Percentiles rank a stretch among this genome's conserved stretches.
These are phyloP conservation scores for Aureobasidium namibiae DNA, from an alignment of 2,329 filamentous ascomycete species.

Conservation along the genomic window DNA sequence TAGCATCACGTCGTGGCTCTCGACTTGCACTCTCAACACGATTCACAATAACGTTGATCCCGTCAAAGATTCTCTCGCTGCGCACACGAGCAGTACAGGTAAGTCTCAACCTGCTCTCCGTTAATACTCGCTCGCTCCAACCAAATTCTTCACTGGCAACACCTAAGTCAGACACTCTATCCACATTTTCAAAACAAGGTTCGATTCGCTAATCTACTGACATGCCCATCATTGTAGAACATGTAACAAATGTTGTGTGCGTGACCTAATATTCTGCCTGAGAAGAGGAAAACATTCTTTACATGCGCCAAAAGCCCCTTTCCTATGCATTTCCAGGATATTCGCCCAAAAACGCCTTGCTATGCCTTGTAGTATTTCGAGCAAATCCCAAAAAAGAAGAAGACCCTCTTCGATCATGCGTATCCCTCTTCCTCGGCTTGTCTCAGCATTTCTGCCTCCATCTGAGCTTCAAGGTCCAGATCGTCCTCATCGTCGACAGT, in stretches of 20 bases:
- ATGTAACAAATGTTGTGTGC: background rate
- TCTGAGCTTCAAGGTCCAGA: slow-evolving; percentile 53
- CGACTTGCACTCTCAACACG: too few relatives aligned
- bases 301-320: background rate
- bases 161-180: too few relatives aligned
- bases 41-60: too few relatives aligned
- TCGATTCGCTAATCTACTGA: too few relatives aligned
- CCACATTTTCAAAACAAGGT: too few relatives aligned
- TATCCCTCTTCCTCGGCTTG: slow-evolving; percentile 29
- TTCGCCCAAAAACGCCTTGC: slow-evolving; percentile 10
- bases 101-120: too few relatives aligned
- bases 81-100: too few relatives aligned
- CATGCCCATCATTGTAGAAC: background rate
- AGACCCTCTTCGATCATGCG: slow-evolving; percentile 15
- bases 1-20: too few relatives aligned
- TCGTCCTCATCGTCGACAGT: slow-evolving; percentile 35
- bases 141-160: too few relatives aligned
- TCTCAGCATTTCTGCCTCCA: slow-evolving; percentile 36
- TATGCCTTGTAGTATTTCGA: background rate
- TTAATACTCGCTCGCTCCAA: too few relatives aligned
- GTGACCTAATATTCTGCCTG: background rate
- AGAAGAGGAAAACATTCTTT: background rate
- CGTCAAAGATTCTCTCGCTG: too few relatives aligned
- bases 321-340: background rate
- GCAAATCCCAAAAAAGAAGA: background rate